Evolutionary conservation across 1,139 yeast species (phyloP), one percentile per base, ranked within the genome.

Genomic region (Yamadazyma jaroonii): DNA sequence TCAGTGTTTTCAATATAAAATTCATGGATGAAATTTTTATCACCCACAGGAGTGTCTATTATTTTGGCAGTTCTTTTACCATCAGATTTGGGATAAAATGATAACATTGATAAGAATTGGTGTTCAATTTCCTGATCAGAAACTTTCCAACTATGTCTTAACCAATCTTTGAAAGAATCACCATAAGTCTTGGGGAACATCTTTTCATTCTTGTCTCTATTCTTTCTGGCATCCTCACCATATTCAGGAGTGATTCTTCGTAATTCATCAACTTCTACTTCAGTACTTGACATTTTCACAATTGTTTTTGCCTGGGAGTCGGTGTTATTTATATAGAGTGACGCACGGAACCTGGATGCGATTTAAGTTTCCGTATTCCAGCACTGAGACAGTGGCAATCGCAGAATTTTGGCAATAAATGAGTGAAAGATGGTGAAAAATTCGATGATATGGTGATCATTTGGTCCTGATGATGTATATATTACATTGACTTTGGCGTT

Each of bases 11-110:
- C 67, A 34, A 71, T 59, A 40, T 64, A 66, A 39, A 84, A 74
- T 50, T 83, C 86, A 53, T 82, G 84, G 52, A 86, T 73, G 46
- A 57, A 68, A 22, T 72, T 63, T 14, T 62, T 51, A 29, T 70
- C 69, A 29, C 69, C 70, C 10, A 81, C 70, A 4, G 68, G 64
- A 1, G 85, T 77, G 47, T 79, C 62, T 21, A 74, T 56, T 11
- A 78, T 54, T 17, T 62, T 49, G 1, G 84, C 81, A 8, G 46
- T 47, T 30, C 87, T 62, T 26, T 57, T 66, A 6, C 74, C 78
- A 49, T 77, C 80, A 0, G 73, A 49, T 23, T 65, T 59, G 0
- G 90, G 86, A 53, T 60, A 80, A 52, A 82, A 81, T 2, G 87
- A 79, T 11, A 83, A 57, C 26, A 62, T 53, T 7, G 80, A 69